A percentile compares a stretch with the other conserved stretches of the same genome.
These are phyloP conservation scores for Heterobasidion parviporum DNA, from an alignment of 1,284 basidiomycete genomes.

Conservation along the genomic window DNA sequence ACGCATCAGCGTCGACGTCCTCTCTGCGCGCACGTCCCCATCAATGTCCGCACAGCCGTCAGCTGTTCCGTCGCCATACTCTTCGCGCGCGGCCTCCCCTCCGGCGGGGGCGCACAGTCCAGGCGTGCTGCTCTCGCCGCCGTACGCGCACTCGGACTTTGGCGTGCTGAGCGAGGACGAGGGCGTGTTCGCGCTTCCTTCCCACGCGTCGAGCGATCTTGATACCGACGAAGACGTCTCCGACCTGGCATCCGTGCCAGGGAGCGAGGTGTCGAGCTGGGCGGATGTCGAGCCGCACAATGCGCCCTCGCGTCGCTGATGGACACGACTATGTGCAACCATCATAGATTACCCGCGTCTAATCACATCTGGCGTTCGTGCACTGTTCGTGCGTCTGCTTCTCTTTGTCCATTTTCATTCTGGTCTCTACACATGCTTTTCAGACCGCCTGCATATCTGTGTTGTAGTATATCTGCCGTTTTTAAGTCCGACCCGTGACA, in stretches of 20 bases:
- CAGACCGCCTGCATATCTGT: no score
- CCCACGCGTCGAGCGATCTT: constrained; percentile 5
- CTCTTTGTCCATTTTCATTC: no score
- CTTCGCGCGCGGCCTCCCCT: not conserved
- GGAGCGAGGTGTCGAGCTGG: constrained; percentile 9
- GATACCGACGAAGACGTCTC: constrained; percentile 7
- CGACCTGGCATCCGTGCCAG: constrained; percentile 5
- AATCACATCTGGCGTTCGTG: no score
- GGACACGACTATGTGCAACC: no score
- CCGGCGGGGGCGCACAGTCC: not conserved
- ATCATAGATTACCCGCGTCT: no score
- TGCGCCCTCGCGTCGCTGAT: not conserved
- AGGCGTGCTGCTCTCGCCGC: not conserved
- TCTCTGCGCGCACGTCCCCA: constrained; percentile 6
- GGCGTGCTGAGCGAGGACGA: constrained; percentile 1
- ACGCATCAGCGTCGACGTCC: constrained; percentile 5
- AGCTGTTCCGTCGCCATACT: not conserved
- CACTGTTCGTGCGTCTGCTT: no score
- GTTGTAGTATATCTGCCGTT: no score
- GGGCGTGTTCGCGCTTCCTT: constrained; percentile 10
- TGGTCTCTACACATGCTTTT: no score
- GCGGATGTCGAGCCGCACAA: constrained; percentile 3
- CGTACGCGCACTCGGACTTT: not conserved
- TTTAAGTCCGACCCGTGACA: no score
- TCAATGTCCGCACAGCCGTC: not conserved